Base-by-base conservation (phyloP, 306 rosid genomes). In the Vicia faba region DNA sequence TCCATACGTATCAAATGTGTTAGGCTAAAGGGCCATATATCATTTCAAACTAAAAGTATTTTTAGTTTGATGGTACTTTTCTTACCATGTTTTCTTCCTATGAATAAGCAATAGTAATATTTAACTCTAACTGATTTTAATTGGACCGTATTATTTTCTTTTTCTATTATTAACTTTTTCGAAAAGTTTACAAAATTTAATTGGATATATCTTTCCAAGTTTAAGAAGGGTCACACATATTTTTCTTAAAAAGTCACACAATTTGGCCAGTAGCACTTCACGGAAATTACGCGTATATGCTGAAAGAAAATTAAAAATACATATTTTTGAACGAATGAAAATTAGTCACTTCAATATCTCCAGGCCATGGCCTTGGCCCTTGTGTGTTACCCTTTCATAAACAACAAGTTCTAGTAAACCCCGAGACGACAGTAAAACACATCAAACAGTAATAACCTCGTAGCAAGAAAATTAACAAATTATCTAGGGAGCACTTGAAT, bases 301-400 rank as follows among this genome's bases (percentile, higher is more conserved):
- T 8, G 50, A 36, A 48, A 61, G 41, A 23, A 35, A 57, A 15
- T 11, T 61, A 16, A 1, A 7, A 10, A 35, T 12, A 8, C 11
- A 44, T 12, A 15, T 16, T 20, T 70, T 20, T 7, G 1, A 29
- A 20, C 18, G 12, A 54, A 28, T 26, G 23, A 31, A 53, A 36
- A 36, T 61, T 20, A 63, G 18, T 70, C 31, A 64, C 62, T 44
- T 57, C 23, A 72, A 51, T 61, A 33, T 64, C 25, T 67, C 61
- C 70, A 72, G 78, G 58, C 61, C 68, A 33, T 33, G 8, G 36
- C 8, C 36, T 5, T 29, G 33, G 6, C 20, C 29, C 33, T 29
- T 48, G 26, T 7, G 14, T 35, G 1, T n/a, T 46, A 65, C 28
- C 77, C 40, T 61, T 72, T 68, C 71, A 56, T 26, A 60, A 48